Evolutionary conservation across 176 grass and related monocot species (phyloP), one percentile per base, ranked within the genome.

Genomic region (Eleusine coracana): DNA sequence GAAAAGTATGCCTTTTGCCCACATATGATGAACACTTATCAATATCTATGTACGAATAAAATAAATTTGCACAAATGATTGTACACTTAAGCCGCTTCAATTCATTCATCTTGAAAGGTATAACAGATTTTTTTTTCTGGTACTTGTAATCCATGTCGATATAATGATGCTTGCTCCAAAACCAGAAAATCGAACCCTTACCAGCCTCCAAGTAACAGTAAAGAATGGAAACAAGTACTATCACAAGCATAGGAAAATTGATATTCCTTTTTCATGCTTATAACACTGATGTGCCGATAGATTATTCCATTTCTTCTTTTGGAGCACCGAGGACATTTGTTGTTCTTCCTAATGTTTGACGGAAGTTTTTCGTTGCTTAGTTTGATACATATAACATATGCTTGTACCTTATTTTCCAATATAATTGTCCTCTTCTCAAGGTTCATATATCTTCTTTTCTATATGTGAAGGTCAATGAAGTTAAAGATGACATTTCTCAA

Each of bases 401-500:
- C 28, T 40, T 70, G 54, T 54, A 29, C 25, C 8, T 51, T 77
- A 10, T 78, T 28, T 29, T 63, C 60, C 41, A 70, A 9, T 52
- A 49, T 52, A 39, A 4, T 79, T 36, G 3, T 74, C 62, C 14
- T 69, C 23, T 16, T 16, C 63, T 81, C 34, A 70, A 25, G 50
- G 3, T 89, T 89, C 54, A 86, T 64, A 49, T 59, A 31, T 14
- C 20, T 74, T 77, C 75, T 82, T 69, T 79, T 86, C 23, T 74
- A 7, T 29, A 54, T 86, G 40, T 82, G 54, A 86, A 98, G 92
- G 92, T 98, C 9, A 83, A 21, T 80, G 96, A 91, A 67, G 96
- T 93, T 88, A 93, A 93, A 82, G 85, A 70, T 44, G 90, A 90
- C 46, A 72, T 98, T 31, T 91, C 87, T 77, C 90, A 93, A 86